These are phyloP conservation scores for Coelastrella sp. DNA, from an alignment of 139 green algal genomes.

Conservation along the genomic window DNA sequence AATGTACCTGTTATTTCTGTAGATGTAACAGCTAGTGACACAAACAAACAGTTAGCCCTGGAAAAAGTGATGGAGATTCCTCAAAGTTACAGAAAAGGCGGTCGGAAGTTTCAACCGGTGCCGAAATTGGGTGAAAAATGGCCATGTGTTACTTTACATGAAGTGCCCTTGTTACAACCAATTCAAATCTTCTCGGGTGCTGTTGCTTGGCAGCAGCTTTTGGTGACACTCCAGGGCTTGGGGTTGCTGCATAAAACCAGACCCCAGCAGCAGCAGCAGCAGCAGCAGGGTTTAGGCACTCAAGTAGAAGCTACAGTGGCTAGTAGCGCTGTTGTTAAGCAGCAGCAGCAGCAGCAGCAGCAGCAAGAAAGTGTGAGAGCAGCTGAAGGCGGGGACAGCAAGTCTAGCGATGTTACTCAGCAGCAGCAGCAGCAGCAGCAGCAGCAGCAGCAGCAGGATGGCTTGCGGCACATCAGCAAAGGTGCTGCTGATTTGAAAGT, in stretches of 20 bases:
- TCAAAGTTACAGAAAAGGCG: conserved; percentile 6
- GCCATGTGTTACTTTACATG: conserved; percentile 73
- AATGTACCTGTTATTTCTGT: conserved; percentile 55
- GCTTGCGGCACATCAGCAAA: neutral
- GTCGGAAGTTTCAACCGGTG: conserved; percentile 35
- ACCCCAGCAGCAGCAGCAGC: no score
- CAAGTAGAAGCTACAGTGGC: conserved; percentile 38
- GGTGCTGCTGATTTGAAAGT: conserved; percentile 74
- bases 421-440: conserved; percentile 37
- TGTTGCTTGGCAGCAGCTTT: neutral
- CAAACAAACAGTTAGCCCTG: conserved; percentile 62
- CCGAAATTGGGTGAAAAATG: conserved; percentile 65
- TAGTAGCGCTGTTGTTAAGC: neutral
- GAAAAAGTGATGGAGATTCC: conserved; percentile 62
- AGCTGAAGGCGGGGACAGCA: neutral
- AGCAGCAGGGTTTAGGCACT: no score
- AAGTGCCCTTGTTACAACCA: conserved; percentile 62
- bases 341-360: conserved; percentile 1
- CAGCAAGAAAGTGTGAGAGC: conserved; percentile 30
- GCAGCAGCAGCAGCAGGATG: conserved; percentile 9
- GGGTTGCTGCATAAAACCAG: neutral
- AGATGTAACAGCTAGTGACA: conserved; percentile 61
- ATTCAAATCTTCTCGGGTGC: conserved; percentile 14
- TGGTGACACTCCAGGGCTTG: neutral
- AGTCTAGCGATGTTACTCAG: no score